These are phyloP conservation scores for Neofusicoccum ribis DNA, from an alignment of 2,329 filamentous ascomycete species.

Conservation along the genomic window DNA sequence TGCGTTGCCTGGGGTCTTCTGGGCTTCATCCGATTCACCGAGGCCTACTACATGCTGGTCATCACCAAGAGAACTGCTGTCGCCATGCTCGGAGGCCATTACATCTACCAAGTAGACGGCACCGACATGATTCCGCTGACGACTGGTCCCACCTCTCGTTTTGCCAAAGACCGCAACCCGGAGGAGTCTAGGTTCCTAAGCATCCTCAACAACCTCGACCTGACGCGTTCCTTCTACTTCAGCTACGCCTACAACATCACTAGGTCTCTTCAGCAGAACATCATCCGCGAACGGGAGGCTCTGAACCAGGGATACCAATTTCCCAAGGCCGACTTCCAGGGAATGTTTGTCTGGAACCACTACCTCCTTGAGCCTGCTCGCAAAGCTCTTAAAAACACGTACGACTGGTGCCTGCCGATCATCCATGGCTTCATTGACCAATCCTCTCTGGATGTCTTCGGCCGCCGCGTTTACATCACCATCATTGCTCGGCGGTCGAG, in stretches of 20 bases:
- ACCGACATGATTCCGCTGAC: slow-evolving; percentile 90
- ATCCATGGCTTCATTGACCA: slow-evolving; percentile 97
- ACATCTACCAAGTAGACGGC: slow-evolving; percentile 90
- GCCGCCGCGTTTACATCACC: slow-evolving; percentile 84
- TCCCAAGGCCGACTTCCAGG: slow-evolving; percentile 70
- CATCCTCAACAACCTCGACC: slow-evolving; percentile 87
- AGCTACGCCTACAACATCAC: slow-evolving; percentile 98
- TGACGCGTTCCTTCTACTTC: slow-evolving; percentile 93
- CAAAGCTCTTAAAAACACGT: slow-evolving; percentile 71
- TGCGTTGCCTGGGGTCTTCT: slow-evolving; percentile 92
- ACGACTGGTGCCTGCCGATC: slow-evolving; percentile 94
- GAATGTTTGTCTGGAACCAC: slow-evolving; percentile 98
- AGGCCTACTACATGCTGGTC: slow-evolving; percentile 93
- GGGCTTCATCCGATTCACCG: slow-evolving; percentile 94
- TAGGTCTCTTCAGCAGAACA: slow-evolving; percentile 86
- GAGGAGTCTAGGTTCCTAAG: slow-evolving; percentile 87
- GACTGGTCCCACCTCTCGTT: slow-evolving; percentile 64
- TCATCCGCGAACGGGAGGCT: slow-evolving; percentile 73
- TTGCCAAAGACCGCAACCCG: slow-evolving; percentile 77
- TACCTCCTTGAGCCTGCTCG: slow-evolving; percentile 79
- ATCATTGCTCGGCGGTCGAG: slow-evolving; percentile 90
- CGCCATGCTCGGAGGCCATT: slow-evolving; percentile 93
- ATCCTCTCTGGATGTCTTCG: slow-evolving; percentile 72
- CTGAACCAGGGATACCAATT: slow-evolving; percentile 65
- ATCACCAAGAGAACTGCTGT: slow-evolving; percentile 96